Percentiles rank a stretch among this genome's conserved stretches.
These are phyloP conservation scores for Xylaria curta DNA, from an alignment of 495 filamentous ascomycete genomes.

Conservation along the genomic window DNA sequence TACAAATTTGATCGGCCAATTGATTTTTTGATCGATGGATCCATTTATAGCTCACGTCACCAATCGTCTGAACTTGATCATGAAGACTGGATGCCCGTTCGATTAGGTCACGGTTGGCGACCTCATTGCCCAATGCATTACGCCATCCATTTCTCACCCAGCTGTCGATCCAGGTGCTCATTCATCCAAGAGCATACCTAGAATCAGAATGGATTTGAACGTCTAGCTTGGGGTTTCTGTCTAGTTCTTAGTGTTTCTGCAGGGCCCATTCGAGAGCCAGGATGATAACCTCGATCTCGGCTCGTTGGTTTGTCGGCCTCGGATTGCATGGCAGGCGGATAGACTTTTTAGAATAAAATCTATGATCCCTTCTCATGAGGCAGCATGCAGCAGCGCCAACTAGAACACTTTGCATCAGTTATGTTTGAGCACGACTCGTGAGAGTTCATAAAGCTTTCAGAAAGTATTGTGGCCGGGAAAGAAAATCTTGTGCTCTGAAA, in stretches of 20 bases:
- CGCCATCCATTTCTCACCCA: conserved; percentile 41
- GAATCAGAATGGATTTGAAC: conserved; percentile 45
- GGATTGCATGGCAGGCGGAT: background rate
- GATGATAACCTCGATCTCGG: conserved; percentile 49
- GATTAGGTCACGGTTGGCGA: conserved; percentile 47
- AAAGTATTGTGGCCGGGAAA: background rate
- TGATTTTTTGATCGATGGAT: conserved; percentile 36
- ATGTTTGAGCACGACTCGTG: background rate
- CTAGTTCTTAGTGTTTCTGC: conserved; percentile 32
- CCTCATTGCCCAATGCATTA: conserved; percentile 32
- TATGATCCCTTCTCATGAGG: conserved; percentile 24
- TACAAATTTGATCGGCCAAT: conserved; percentile 33
- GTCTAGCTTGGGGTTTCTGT: background rate
- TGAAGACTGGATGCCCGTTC: conserved; percentile 41
- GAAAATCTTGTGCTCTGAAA: background rate
- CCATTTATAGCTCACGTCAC: conserved; percentile 39
- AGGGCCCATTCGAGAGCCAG: conserved; percentile 45
- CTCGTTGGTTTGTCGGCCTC: conserved; percentile 48
- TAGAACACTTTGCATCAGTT: background rate
- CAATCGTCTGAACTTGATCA: conserved; percentile 35
- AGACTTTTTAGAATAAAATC: background rate
- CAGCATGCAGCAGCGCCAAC: conserved; percentile 47
- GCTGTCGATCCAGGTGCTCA: conserved; percentile 40
- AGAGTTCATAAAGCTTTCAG: background rate
- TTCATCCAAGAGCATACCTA: conserved; percentile 39